A percentile compares a stretch with the other conserved stretches of the same genome.
These are phyloP conservation scores for Nothomitra cinnamomea DNA, from an alignment of 2,329 filamentous ascomycete genomes.

Conservation along the genomic window DNA sequence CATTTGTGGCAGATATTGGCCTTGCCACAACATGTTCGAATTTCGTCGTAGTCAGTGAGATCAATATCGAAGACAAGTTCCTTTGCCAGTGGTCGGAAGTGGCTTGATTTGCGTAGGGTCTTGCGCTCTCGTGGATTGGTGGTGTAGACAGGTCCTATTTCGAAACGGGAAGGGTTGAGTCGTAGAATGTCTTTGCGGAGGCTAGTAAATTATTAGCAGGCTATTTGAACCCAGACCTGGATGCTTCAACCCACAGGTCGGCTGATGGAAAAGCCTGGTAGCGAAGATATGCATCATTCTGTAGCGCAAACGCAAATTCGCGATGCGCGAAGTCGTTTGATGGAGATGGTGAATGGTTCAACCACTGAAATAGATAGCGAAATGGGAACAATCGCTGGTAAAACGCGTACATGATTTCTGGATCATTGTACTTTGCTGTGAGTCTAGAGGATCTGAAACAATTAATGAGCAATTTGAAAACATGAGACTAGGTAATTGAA, in stretches of 20 bases:
- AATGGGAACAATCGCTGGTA: constrained; percentile 95
- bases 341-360: constrained; percentile 80
- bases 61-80: constrained; percentile 99
- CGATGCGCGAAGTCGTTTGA: constrained; percentile 79
- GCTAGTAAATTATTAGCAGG: neutral
- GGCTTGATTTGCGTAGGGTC: constrained; percentile 57
- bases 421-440: constrained; percentile 40
- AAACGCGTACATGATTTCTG: constrained; percentile 79
- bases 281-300: constrained; percentile 78
- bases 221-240: neutral
- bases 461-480: constrained; percentile 1
- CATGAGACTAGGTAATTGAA: constrained; percentile 4
- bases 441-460: constrained; percentile 14
- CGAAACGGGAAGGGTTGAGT: constrained; percentile 82
- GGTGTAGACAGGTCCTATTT: constrained; percentile 94
- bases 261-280: constrained; percentile 66
- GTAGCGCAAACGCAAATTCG: constrained; percentile 92
- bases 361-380: constrained; percentile 88
- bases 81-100: constrained; percentile 78
- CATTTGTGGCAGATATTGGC: constrained; percentile 88
- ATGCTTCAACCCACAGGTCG: constrained; percentile 33
- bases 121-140: constrained; percentile 91
- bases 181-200: constrained; percentile 83
- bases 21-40: constrained; percentile 85
- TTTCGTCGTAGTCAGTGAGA: constrained; percentile 95